Conservation (phyloP, 805 yeast genomes). For the Saturnispora kantuleensis region DNA sequence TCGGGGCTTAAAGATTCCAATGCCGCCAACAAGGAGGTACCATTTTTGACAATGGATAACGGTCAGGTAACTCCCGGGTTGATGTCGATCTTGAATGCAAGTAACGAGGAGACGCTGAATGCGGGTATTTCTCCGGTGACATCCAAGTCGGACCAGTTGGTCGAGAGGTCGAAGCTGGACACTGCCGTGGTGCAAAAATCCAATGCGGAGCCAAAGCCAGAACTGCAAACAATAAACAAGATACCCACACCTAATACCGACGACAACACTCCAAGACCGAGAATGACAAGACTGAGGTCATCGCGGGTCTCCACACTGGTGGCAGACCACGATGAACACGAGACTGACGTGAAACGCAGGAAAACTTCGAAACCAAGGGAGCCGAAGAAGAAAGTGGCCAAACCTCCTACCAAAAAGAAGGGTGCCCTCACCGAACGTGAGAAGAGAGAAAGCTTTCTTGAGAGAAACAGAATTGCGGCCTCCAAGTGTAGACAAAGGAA, state of each 20-base stretch:
- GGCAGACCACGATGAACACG: too few species aligned
- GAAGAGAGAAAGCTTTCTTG: constrained; percentile 73
- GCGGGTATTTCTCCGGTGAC: too few species aligned
- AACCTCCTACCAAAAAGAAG: constrained; percentile 1
- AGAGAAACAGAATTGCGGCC: constrained; percentile 91
- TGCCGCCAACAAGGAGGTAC: not conserved
- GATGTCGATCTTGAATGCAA: constrained; percentile 6
- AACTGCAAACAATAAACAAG: too few species aligned
- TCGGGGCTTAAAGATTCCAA: not conserved
- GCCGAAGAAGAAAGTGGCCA: not conserved
- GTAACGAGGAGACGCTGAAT: not conserved
- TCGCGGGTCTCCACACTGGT: too few species aligned
- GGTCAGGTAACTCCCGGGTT: constrained; percentile 8
- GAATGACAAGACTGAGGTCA: too few species aligned
- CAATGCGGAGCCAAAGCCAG: too few species aligned
- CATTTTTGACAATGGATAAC: constrained; percentile 1
- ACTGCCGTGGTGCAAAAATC: too few species aligned
- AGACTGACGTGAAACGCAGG: not conserved
- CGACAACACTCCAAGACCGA: too few species aligned
- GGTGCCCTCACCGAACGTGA: constrained; percentile 40
- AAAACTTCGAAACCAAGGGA: not conserved
- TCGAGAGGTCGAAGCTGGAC: too few species aligned
- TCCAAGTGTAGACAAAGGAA: constrained; percentile 94
- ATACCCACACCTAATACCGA: too few species aligned
- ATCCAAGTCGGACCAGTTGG: too few species aligned